phyloP scores from a whole-genome alignment of 2,329 filamentous ascomycete genomes.

The Hymenoscyphus fructigenus region DNA sequence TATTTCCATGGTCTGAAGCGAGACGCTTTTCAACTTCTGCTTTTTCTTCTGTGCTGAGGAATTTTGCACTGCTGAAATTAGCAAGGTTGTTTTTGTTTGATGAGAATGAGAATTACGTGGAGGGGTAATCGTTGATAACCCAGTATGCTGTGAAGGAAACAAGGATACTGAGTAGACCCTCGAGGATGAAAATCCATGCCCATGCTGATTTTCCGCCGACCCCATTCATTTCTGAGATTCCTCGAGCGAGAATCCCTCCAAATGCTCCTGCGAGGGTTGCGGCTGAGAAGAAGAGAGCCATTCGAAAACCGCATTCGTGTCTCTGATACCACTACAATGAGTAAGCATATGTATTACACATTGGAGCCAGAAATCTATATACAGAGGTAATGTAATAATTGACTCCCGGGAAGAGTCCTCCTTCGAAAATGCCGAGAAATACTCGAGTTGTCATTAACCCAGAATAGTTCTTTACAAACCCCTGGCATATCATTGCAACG shows the following conservation, averaged over 20 bases:
- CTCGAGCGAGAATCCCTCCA: constrained; percentile 54
- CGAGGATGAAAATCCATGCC: constrained; percentile 52
- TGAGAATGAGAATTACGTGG: constrained; percentile 15
- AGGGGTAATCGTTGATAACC: constrained; percentile 21
- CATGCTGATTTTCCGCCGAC: constrained; percentile 44
- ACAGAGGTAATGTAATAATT: constrained; percentile 55
- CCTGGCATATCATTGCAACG: constrained; percentile 66
- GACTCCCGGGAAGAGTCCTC: constrained; percentile 61
- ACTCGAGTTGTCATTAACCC: constrained; percentile 54
- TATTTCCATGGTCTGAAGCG: constrained; percentile 66
- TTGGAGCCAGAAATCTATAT: no score
- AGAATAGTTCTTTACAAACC: constrained; percentile 56
- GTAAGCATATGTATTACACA: no score
- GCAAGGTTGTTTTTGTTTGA: neutral
- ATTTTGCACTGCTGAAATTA: constrained; percentile 48
- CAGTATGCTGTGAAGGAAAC: constrained; percentile 34
- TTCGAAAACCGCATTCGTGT: constrained; percentile 58
- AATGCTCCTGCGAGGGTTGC: constrained; percentile 52
- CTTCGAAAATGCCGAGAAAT: constrained; percentile 51
- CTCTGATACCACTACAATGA: constrained; percentile 51
- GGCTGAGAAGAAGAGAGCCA: constrained; percentile 59
- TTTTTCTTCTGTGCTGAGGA: constrained; percentile 45
- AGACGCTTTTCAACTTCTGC: constrained; percentile 67
- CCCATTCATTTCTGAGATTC: constrained; percentile 47
- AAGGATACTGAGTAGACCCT: constrained; percentile 48